phyloP scores from a whole-genome alignment of 2,329 filamentous ascomycete genomes.

The Pestalotiopsis sp. region DNA sequence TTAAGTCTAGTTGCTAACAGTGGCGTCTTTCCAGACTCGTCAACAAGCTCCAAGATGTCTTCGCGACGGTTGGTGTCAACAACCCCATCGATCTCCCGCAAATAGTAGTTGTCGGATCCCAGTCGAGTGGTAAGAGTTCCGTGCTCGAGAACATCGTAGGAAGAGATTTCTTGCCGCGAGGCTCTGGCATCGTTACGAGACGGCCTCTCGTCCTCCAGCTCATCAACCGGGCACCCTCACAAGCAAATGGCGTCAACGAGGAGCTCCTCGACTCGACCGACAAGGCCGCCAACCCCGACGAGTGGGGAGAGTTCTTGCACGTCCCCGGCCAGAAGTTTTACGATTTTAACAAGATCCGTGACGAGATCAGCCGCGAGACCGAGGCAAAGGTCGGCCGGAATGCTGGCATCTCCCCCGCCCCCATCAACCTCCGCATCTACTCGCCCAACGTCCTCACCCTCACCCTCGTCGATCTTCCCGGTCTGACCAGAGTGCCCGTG shows the following conservation, averaged over 20 bases:
- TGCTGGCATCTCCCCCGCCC: slow-evolving; percentile 92
- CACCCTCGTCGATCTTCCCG: slow-evolving; percentile 94
- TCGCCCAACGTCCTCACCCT: slow-evolving; percentile 97
- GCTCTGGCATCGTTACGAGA: slow-evolving; percentile 95
- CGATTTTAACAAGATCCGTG: slow-evolving; percentile 97
- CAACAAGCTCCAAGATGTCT: slow-evolving; percentile 99
- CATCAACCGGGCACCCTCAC: slow-evolving; percentile 79
- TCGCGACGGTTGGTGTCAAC: slow-evolving; percentile 96
- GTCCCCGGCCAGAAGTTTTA: slow-evolving; percentile 96
- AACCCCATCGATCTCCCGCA: slow-evolving; percentile 99
- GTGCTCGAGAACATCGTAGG: slow-evolving; percentile 99
- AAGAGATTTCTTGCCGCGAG: slow-evolving; percentile 95
- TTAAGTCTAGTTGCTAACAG: slow-evolving; percentile 26
- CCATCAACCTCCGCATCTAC: slow-evolving; percentile 98
- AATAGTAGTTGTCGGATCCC: slow-evolving; percentile 96
- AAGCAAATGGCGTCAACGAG: slow-evolving; percentile 74
- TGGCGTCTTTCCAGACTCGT: slow-evolving; percentile 65
- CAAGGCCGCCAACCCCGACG: slow-evolving; percentile 86
- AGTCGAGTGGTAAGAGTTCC: slow-evolving; percentile 99
- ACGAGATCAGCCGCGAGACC: slow-evolving; percentile 96
- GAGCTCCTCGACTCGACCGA: slow-evolving; percentile 71
- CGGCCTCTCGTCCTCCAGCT: slow-evolving; percentile 95
- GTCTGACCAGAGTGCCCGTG: slow-evolving; percentile 94
- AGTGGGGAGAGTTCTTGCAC: slow-evolving; percentile 99
- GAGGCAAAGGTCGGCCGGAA: slow-evolving; percentile 96